Evolutionary conservation across 768 basidiomycete genomes (phyloP), one percentile per base, ranked within the genome.

Genomic region (Calocybe cyanea): DNA sequence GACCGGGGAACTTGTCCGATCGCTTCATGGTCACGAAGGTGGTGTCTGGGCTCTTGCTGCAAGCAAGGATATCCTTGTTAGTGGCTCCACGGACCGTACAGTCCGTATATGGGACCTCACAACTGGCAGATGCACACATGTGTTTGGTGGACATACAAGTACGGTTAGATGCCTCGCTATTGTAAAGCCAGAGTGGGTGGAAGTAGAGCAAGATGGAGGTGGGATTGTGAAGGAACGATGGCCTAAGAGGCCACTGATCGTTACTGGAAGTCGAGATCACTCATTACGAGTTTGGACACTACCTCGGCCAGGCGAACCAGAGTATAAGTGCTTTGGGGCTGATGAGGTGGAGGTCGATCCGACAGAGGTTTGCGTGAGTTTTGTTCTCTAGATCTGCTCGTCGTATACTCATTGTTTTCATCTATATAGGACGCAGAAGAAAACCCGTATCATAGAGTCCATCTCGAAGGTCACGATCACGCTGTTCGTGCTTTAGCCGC

Each of bases 21-120:
- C 84, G 1, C 75, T 98, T 34, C 77, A 87, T 47, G 95, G 94
- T 2, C 94, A 98, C 57, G 89, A 92, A 55, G 94, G 94, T 40
- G 94, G 94, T 14, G 92, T 98, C 1, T 98, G 94, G 94, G 93
- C 94, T 13, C 71, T 98, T n/a, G 87, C 88, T 4, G 85, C 87
- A 28, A 90, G 78, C 63, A 90, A 88, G 71, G 82, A 92, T 62
- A 78, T 86, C 20, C 78, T 93, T 14, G 93, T 95, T 54, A 92
- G 87, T 55, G 93, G 93, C 4, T 91, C 88, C 10, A 96, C 93
- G 7, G 93, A 96, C 68, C 82, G 93, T 21, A 94, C 92, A 0
- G 90, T 96, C 44, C 76, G 93, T 39, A 87, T 94, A 31, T 96
- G 92, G 93, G 84, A 94, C 58, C 71, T 95, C 28, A 65, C 76